Percentiles rank a stretch among this genome's conserved stretches.
These are phyloP conservation scores for Macrolepiota albuminosa DNA, from an alignment of 768 basidiomycete species.

Conservation along the genomic window DNA sequence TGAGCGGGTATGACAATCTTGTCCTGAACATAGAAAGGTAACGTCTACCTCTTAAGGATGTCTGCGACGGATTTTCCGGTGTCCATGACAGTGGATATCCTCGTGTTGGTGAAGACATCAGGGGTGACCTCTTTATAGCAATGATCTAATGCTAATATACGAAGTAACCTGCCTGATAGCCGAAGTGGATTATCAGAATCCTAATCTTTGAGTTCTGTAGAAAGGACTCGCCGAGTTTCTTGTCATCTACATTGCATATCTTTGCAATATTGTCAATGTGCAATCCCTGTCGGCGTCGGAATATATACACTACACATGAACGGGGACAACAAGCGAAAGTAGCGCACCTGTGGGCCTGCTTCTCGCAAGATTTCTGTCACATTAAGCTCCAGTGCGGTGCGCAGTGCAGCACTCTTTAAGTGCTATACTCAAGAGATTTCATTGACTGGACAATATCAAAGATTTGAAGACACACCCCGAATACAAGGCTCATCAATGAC, in stretches of 20 bases:
- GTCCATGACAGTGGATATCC: slow-evolving; percentile 28
- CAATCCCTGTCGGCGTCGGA: slow-evolving; percentile 11
- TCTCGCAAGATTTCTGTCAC: slow-evolving; percentile 30
- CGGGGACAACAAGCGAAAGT: background rate
- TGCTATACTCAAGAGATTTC: background rate
- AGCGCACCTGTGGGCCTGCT: slow-evolving; percentile 24
- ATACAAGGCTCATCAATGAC: slow-evolving; percentile 15
- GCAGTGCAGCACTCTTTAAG: slow-evolving; percentile 21
- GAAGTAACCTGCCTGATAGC: slow-evolving; percentile 18
- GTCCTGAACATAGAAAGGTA: background rate
- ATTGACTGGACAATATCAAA: too few relatives aligned
- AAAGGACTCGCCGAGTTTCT: slow-evolving; percentile 27
- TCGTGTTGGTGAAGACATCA: slow-evolving; percentile 31
- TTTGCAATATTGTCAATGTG: slow-evolving; percentile 23
- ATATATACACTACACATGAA: background rate
- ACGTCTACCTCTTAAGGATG: slow-evolving; percentile 15
- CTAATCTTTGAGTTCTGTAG: background rate
- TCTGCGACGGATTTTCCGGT: slow-evolving; percentile 24
- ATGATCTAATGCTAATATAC: slow-evolving; percentile 29
- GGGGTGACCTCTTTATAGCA: slow-evolving; percentile 32
- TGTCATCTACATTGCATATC: slow-evolving; percentile 23
- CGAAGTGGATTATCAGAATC: background rate
- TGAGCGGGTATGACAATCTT: background rate
- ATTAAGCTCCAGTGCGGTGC: slow-evolving; percentile 19
- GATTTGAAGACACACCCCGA: background rate